Percentiles rank a stretch among this genome's conserved stretches.
Conservation (phyloP, 257 asterid genomes). For the Gentiana macrophylla region DNA sequence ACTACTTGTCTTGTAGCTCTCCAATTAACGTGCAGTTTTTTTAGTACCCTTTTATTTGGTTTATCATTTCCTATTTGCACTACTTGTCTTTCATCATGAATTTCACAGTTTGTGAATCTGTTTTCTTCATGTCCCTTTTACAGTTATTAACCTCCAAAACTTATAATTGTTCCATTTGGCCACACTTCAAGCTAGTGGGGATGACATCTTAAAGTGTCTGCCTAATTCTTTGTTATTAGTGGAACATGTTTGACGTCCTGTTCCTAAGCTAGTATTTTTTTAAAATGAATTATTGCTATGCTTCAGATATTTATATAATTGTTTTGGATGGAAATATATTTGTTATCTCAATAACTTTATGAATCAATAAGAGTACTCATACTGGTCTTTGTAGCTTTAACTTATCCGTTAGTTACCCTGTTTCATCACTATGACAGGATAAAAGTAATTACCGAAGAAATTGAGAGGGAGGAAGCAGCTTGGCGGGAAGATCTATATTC, state of each 20-base stretch:
- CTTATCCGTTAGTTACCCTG: slow-evolving; percentile 9
- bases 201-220: too few relatives aligned
- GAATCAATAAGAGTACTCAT: neutral
- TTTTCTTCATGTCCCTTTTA: too few relatives aligned
- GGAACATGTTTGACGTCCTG: too few relatives aligned
- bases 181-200: too few relatives aligned
- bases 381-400: neutral
- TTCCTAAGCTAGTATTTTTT: too few relatives aligned
- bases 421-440: slow-evolving; percentile 48
- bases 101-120: too few relatives aligned
- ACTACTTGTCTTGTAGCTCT: too few relatives aligned
- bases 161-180: too few relatives aligned
- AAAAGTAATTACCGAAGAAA: slow-evolving; percentile 83
- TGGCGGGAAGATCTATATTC: slow-evolving; percentile 93
- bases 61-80: neutral
- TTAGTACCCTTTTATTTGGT: neutral
- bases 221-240: too few relatives aligned
- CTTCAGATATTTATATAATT: neutral
- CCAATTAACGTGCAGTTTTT: too few relatives aligned
- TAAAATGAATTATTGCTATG: neutral
- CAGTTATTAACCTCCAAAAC: too few relatives aligned
- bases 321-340: neutral
- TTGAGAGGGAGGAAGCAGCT: slow-evolving; percentile 91
- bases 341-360: neutral
- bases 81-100: too few relatives aligned